These are phyloP conservation scores for Phlebopus sp. DNA, from an alignment of 1,284 basidiomycete genomes.

Conservation along the genomic window DNA sequence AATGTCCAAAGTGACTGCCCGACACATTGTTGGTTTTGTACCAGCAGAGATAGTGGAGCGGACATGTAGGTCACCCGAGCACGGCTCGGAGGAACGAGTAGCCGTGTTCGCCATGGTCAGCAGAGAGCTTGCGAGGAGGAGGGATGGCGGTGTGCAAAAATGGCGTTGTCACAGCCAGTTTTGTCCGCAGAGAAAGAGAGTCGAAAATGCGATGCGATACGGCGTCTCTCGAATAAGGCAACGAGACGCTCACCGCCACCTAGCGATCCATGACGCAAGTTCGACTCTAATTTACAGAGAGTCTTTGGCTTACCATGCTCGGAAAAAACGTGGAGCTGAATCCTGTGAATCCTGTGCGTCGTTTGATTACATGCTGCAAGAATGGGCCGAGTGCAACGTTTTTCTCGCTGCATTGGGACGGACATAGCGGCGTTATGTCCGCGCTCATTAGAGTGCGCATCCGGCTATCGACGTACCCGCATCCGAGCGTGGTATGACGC, in stretches of 20 bases:
- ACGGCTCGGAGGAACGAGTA: slow-evolving; percentile 32
- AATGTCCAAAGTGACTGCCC: slow-evolving; percentile 19
- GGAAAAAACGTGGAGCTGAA: slow-evolving; percentile 16
- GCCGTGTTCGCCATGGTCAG: slow-evolving; percentile 26
- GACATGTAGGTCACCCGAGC: slow-evolving; percentile 16
- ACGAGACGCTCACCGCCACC: slow-evolving; percentile 32
- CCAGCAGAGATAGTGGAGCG: slow-evolving; percentile 19
- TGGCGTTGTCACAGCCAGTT: slow-evolving; percentile 33
- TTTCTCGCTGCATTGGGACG: background rate
- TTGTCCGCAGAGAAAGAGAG: slow-evolving; percentile 23
- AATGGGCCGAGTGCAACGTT: background rate
- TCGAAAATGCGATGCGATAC: slow-evolving; percentile 28
- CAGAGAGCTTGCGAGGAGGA: slow-evolving; percentile 16
- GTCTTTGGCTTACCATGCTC: slow-evolving; percentile 12
- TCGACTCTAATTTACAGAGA: slow-evolving; percentile 9
- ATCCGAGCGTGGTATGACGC: slow-evolving; percentile 13
- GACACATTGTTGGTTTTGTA: slow-evolving; percentile 35
- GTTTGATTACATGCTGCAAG: slow-evolving; percentile 2
- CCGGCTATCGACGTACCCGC: slow-evolving; percentile 24
- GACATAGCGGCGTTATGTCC: slow-evolving; percentile 6
- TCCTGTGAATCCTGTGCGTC: slow-evolving; percentile 28
- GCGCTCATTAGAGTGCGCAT: background rate
- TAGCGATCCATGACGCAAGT: slow-evolving; percentile 26
- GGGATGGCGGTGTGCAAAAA: slow-evolving; percentile 32
- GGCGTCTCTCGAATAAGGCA: slow-evolving; percentile 16